Percentiles rank a stretch among this genome's conserved stretches.
Evolutionary conservation across 169 alveolate species (phyloP).

Genomic region (Plasmodium inui): DNA sequence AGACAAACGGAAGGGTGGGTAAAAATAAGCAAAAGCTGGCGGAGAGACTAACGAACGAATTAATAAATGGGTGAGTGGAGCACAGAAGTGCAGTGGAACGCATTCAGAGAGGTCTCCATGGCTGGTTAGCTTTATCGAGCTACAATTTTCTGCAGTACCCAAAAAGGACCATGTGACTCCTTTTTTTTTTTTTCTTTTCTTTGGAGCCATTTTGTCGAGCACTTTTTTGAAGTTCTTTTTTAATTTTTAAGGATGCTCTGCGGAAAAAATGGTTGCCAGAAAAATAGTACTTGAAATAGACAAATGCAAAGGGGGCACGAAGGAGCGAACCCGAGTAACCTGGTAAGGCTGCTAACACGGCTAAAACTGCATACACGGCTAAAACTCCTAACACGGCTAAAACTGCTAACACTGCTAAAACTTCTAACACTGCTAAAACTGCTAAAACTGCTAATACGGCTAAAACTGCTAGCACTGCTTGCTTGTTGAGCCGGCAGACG

Average conservation of each 20-base stretch:
- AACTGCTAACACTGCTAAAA: neutral
- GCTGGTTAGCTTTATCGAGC: neutral
- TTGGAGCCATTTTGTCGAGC: neutral
- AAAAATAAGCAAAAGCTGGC: neutral
- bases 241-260: neutral
- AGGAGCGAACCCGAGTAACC: neutral
- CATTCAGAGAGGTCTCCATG: neutral
- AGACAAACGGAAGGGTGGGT: neutral
- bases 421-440: neutral
- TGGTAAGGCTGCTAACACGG: neutral
- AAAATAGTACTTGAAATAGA: neutral
- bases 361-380: neutral
- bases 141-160: neutral
- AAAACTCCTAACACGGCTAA: neutral
- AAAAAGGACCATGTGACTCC: slow-evolving; percentile 4
- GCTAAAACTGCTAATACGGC: neutral
- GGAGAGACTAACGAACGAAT: neutral
- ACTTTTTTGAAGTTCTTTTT: neutral
- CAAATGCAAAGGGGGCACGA: neutral
- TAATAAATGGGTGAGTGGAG: neutral
- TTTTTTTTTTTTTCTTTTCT: slow-evolving; percentile 20
- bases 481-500: neutral
- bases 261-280: slow-evolving; percentile 7
- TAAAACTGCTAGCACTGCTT: neutral
- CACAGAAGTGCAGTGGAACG: neutral